Percentiles rank a stretch among this genome's conserved stretches.
phyloP scores from a whole-genome alignment of 495 filamentous ascomycete species.

The Tetracladium setigerum region DNA sequence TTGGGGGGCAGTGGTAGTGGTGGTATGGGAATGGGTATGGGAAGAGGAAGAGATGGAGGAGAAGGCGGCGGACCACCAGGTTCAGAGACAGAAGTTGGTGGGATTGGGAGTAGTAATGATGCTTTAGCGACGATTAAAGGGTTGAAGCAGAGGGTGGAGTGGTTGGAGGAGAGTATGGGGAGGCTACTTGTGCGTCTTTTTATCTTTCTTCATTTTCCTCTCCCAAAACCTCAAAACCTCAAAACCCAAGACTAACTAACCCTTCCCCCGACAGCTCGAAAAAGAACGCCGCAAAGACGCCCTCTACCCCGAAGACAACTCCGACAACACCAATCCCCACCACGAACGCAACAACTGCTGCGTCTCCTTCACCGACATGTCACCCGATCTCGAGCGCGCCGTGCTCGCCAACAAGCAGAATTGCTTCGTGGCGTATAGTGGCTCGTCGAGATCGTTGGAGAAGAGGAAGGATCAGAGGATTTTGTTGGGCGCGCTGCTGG shows the following conservation, averaged over 20 bases:
- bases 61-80: constrained; percentile 8
- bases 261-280: neutral
- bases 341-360: constrained; percentile 12
- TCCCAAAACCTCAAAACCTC: neutral
- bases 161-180: constrained; percentile 14
- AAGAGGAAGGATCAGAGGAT: too few relatives aligned
- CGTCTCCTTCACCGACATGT: constrained; percentile 8
- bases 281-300: neutral
- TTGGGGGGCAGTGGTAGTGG: too few relatives aligned
- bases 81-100: constrained; percentile 3
- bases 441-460: neutral
- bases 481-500: too few relatives aligned
- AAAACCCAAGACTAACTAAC: neutral
- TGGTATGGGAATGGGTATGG: too few relatives aligned
- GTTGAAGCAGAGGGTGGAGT: constrained; percentile 13
- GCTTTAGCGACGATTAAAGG: constrained; percentile 10
- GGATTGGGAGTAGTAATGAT: constrained; percentile 14
- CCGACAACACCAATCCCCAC: neutral
- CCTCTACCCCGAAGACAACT: neutral
- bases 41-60: neutral
- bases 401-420: neutral
- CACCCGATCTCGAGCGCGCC: constrained; percentile 10
- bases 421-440: constrained; percentile 11
- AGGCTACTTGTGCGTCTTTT: constrained; percentile 9
- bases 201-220: too few relatives aligned